Evolutionary conservation across 2,329 filamentous ascomycete species (phyloP).

Genomic region (Stagonosporopsis cucurbitacearum): DNA sequence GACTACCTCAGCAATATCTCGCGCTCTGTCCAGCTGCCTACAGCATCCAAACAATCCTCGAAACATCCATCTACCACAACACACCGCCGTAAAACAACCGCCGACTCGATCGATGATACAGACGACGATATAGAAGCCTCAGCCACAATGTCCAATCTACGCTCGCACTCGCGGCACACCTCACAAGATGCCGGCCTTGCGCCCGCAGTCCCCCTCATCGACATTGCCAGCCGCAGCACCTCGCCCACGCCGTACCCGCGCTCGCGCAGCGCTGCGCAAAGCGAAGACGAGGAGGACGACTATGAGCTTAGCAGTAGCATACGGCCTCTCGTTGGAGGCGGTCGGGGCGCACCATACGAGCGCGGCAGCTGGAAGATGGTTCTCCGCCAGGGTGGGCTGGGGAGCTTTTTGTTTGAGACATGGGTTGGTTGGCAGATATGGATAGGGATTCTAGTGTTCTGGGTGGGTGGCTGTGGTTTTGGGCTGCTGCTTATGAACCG

Average conservation of each 20-base stretch:
- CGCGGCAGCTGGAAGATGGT: constrained; percentile 41
- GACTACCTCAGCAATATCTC: constrained; percentile 45
- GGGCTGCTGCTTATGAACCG: constrained; percentile 59
- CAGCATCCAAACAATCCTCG: constrained; percentile 21
- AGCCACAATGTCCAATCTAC: constrained; percentile 38
- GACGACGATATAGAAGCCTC: constrained; percentile 47
- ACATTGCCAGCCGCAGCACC: constrained; percentile 50
- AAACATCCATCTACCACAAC: constrained; percentile 16
- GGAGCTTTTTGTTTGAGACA: constrained; percentile 57
- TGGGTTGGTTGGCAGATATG: constrained; percentile 57
- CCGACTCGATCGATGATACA: constrained; percentile 48
- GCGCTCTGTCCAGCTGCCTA: constrained; percentile 26
- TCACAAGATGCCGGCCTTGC: constrained; percentile 42
- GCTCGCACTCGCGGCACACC: constrained; percentile 38
- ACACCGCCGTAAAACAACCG: constrained; percentile 43
- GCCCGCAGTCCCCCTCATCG: constrained; percentile 53
- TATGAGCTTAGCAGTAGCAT: constrained; percentile 45
- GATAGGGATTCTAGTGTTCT: constrained; percentile 56
- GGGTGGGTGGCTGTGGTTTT: constrained; percentile 56
- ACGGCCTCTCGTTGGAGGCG: constrained; percentile 46
- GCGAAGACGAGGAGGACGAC: constrained; percentile 58
- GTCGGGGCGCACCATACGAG: constrained; percentile 19
- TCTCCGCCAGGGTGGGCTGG: constrained; percentile 53
- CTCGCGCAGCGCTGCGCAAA: constrained; percentile 51
- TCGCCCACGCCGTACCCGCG: constrained; percentile 51